phyloP scores from a whole-genome alignment of 805 yeast genomes.

The Saccharomycopsis malanga region DNA sequence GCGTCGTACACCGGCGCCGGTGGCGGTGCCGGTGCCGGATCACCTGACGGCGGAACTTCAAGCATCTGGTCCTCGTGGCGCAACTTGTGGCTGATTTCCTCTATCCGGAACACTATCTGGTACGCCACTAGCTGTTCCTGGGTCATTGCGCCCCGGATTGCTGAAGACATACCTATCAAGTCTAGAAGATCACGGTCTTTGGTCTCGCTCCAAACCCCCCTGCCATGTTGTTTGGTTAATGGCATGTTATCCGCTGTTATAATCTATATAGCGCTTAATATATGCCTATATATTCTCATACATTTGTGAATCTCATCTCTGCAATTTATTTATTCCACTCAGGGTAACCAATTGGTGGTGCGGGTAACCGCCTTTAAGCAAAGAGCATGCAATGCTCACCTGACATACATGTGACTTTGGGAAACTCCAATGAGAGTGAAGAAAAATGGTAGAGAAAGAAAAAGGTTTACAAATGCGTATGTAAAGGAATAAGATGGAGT shows the following conservation, averaged over 20 bases:
- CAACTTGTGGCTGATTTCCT: slow-evolving; percentile 65
- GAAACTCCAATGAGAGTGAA: not conserved
- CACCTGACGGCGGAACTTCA: slow-evolving; percentile 37
- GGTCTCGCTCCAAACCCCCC: slow-evolving; percentile 4
- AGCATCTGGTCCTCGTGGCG: slow-evolving; percentile 41
- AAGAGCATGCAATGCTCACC: not conserved
- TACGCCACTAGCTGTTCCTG: slow-evolving; percentile 77
- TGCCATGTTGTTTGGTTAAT: too few relatives aligned
- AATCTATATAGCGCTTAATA: too few relatives aligned
- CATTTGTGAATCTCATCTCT: too few relatives aligned
- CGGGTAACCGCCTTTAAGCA: too few relatives aligned
- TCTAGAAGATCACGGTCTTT: slow-evolving; percentile 4
- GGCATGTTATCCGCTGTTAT: too few relatives aligned
- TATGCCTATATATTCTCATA: too few relatives aligned
- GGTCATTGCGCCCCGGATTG: slow-evolving; percentile 44
- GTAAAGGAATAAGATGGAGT: not conserved
- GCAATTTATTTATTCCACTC: too few relatives aligned
- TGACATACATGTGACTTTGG: not conserved
- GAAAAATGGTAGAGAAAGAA: not conserved
- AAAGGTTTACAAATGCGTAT: not conserved
- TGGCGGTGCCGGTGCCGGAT: slow-evolving; percentile 83
- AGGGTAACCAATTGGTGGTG: too few relatives aligned
- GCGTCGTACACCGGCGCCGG: slow-evolving; percentile 91
- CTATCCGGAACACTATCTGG: slow-evolving; percentile 63
- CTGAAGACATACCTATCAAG: slow-evolving; percentile 30